A percentile compares a stretch with the other conserved stretches of the same genome.
These are phyloP conservation scores for Myochromella boudieri DNA, from an alignment of 768 basidiomycete species.

Conservation along the genomic window DNA sequence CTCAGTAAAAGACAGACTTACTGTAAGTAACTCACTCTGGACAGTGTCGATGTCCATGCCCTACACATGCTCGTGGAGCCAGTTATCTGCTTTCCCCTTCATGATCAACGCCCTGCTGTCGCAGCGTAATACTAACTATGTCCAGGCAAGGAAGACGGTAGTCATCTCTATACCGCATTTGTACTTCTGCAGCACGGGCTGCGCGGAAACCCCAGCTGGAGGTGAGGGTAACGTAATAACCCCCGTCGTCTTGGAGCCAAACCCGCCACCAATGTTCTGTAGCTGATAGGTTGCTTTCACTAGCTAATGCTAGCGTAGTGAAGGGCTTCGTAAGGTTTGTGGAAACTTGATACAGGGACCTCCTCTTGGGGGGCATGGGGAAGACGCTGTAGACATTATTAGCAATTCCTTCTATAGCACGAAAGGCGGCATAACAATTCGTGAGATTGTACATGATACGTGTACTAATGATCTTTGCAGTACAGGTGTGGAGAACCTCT, in stretches of 20 bases:
- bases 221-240: neutral
- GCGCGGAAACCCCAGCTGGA: neutral
- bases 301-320: too few relatives aligned
- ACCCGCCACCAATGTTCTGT: neutral
- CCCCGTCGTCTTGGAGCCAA: neutral
- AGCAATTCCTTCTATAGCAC: neutral
- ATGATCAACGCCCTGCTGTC: neutral
- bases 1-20: too few relatives aligned
- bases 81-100: neutral
- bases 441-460: neutral
- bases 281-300: too few relatives aligned
- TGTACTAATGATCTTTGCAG: neutral
- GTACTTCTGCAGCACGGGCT: neutral
- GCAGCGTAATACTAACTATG: neutral
- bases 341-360: neutral
- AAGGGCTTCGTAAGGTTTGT: too few relatives aligned
- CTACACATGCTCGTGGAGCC: neutral
- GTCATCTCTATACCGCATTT: neutral
- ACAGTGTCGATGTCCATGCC: neutral
- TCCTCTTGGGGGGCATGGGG: neutral
- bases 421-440: neutral
- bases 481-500: neutral
- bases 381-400: neutral
- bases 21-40: neutral
- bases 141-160: neutral